Evolutionary conservation across 2,329 filamentous ascomycete species (phyloP).

Genomic region (Aspergillus puulaauensis): DNA sequence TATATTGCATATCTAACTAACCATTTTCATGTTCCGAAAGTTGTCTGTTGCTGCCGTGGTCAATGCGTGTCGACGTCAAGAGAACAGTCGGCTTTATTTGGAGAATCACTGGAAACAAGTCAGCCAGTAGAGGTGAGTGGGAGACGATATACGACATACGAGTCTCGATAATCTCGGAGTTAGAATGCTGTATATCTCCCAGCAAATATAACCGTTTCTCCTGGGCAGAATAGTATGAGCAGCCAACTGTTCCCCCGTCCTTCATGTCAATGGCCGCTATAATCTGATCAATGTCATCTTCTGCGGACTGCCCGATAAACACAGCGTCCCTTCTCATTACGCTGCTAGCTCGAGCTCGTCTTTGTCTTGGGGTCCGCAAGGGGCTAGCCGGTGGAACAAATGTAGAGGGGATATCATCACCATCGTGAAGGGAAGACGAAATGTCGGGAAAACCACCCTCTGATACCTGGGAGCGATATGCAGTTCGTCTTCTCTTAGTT

Average conservation of each 20-base stretch:
- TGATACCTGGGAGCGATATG: background rate
- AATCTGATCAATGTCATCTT: constrained; percentile 63
- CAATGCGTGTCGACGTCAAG: constrained; percentile 56
- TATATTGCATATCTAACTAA: constrained; percentile 22
- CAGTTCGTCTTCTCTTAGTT: constrained; percentile 12
- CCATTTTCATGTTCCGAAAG: constrained; percentile 42
- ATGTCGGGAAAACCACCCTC: background rate
- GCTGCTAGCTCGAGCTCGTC: constrained; percentile 11
- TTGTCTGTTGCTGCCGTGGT: constrained; percentile 46
- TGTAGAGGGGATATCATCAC: background rate
- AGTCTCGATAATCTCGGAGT: constrained; percentile 67
- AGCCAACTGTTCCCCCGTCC: constrained; percentile 71
- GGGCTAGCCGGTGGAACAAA: constrained; percentile 1
- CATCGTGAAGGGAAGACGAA: background rate
- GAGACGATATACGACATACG: constrained; percentile 29
- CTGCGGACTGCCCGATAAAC: constrained; percentile 34
- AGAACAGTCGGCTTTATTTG: constrained; percentile 63
- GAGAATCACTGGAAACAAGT: constrained; percentile 51
- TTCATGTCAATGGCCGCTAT: constrained; percentile 79
- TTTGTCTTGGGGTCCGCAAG: constrained; percentile 6
- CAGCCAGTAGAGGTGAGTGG: constrained; percentile 23
- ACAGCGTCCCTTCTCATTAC: constrained; percentile 19
- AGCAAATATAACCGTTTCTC: constrained; percentile 73
- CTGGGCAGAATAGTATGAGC: constrained; percentile 74
- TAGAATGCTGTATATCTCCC: constrained; percentile 70